Conservation (phyloP, 345 rosid species). For the Rhizophora apiculata region DNA sequence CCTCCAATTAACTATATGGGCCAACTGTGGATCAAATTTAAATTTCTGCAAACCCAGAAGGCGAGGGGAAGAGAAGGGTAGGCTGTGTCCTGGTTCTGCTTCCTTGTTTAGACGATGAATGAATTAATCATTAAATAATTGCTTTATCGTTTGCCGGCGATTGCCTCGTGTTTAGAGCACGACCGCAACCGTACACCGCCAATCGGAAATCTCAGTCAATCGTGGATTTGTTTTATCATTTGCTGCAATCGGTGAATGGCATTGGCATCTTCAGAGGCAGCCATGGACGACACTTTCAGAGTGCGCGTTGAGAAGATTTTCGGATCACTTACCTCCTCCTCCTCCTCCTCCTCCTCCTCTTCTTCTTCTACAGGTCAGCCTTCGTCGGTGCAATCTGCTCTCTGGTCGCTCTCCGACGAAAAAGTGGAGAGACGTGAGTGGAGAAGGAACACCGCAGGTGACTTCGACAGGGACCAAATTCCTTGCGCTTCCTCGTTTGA, state of each 20-base stretch:
- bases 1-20: too few species aligned
- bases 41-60: too few species aligned
- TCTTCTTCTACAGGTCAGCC: constrained; percentile 7
- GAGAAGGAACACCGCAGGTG: constrained; percentile 25
- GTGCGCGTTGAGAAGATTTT: constrained; percentile 51
- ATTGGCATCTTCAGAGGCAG: not conserved
- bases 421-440: constrained; percentile 40
- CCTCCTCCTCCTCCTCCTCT: not conserved
- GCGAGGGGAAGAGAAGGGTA: too few species aligned
- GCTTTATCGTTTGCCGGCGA: too few species aligned
- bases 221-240: not conserved
- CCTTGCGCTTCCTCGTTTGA: constrained; percentile 54
- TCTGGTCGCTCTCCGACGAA: constrained; percentile 50
- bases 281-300: constrained; percentile 47
- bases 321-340: constrained; percentile 51
- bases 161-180: too few species aligned
- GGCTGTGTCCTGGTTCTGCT: too few species aligned
- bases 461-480: constrained; percentile 43
- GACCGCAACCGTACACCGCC: too few species aligned
- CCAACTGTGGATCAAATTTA: too few species aligned
- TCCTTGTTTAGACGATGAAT: too few species aligned
- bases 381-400: constrained; percentile 28
- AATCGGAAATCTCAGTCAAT: too few species aligned
- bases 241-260: not conserved
- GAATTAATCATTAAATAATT: too few species aligned